These are phyloP conservation scores for Cicer bijugum DNA, from an alignment of 306 rosid genomes.

Conservation along the genomic window DNA sequence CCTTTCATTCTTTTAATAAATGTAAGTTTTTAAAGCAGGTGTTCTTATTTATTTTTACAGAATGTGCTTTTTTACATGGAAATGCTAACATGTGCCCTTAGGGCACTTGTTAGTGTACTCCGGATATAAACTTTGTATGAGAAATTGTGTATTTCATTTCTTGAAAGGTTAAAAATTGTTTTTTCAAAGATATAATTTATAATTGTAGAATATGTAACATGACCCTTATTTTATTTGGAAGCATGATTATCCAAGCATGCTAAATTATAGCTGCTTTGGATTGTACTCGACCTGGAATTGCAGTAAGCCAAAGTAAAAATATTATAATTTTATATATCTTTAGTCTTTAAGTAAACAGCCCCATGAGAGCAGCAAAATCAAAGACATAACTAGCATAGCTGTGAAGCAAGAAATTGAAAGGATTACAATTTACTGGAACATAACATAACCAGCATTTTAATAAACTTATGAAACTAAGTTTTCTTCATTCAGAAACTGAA, in stretches of 20 bases:
- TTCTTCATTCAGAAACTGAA: background rate
- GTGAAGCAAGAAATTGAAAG: conserved; percentile 14
- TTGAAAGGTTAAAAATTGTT: no score
- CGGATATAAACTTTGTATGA: no score
- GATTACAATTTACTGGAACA: conserved; percentile 8
- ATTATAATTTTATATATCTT: conserved; percentile 13
- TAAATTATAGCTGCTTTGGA: background rate
- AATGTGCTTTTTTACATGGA: no score
- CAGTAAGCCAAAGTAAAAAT: background rate
- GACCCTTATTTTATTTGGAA: background rate
- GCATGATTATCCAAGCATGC: background rate
- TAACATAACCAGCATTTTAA: background rate
- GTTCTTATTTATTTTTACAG: no score
- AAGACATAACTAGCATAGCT: conserved; percentile 4
- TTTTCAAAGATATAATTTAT: no score
- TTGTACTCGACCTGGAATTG: background rate
- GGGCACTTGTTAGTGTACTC: no score
- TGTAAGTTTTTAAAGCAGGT: no score
- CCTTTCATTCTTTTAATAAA: background rate
- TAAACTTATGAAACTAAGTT: background rate
- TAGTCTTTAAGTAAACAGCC: background rate
- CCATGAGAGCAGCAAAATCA: conserved; percentile 13
- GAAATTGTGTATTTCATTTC: no score
- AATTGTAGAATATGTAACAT: no score
- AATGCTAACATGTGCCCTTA: no score